Evolutionary conservation across 495 filamentous ascomycete species (phyloP).

Genomic region (Margaritispora aquatica): DNA sequence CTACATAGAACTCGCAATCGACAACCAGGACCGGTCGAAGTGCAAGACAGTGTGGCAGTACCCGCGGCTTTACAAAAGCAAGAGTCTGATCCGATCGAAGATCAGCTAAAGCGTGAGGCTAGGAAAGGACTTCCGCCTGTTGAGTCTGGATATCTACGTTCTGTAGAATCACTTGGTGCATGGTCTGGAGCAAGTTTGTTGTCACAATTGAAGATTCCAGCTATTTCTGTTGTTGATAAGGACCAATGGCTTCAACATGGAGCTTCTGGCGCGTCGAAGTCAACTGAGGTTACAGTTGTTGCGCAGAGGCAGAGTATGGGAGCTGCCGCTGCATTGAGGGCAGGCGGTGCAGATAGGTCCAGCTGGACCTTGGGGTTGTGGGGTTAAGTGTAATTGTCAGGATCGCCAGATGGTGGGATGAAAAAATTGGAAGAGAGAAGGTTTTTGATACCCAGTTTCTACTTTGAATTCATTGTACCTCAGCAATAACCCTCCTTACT

Average conservation of each 20-base stretch:
- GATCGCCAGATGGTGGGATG: slow-evolving; percentile 21
- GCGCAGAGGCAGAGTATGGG: slow-evolving; percentile 55
- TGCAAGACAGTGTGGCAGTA: slow-evolving; percentile 15
- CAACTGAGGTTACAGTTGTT: slow-evolving; percentile 50
- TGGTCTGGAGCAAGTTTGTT: slow-evolving; percentile 88
- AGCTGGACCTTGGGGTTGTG: slow-evolving; percentile 80
- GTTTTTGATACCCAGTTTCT: not conserved
- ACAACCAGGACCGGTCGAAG: slow-evolving; percentile 24
- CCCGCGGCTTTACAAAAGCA: slow-evolving; percentile 38
- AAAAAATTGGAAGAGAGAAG: too few relatives aligned
- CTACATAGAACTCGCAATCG: slow-evolving; percentile 33
- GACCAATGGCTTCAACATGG: slow-evolving; percentile 80
- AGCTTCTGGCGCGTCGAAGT: slow-evolving; percentile 59
- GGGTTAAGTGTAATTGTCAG: too few relatives aligned
- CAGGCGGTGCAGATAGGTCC: slow-evolving; percentile 47
- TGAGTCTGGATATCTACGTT: slow-evolving; percentile 55
- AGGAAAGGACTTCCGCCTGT: slow-evolving; percentile 41
- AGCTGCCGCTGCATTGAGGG: slow-evolving; percentile 31
- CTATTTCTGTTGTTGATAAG: slow-evolving; percentile 76
- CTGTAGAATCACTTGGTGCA: slow-evolving; percentile 75
- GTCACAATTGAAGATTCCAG: slow-evolving; percentile 68
- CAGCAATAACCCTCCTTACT: too few relatives aligned
- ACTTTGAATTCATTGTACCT: too few relatives aligned
- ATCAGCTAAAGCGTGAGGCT: slow-evolving; percentile 46
- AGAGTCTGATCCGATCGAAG: slow-evolving; percentile 58